Evolutionary conservation across 331 rosid genomes (phyloP), one percentile per base, ranked within the genome.

Genomic region (Quercus lobata): DNA sequence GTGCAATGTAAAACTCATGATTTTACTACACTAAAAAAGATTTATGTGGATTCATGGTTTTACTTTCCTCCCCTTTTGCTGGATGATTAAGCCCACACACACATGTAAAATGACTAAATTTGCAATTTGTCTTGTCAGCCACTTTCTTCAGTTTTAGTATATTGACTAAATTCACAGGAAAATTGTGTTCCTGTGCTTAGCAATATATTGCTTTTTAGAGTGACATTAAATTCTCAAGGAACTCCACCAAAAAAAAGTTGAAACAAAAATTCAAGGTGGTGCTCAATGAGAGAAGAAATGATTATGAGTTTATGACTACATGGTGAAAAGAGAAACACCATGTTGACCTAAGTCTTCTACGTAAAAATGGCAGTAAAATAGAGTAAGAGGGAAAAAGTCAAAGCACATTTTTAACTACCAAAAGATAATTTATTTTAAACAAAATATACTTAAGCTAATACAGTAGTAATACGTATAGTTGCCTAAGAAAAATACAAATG

Each of bases 81-180:
- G 71, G 86, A 37, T 49, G 75, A 73, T 81, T 83, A 83, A 81
- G 79, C 84, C 80, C 82, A 62, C 83, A 72, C 82, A 81, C 82
- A 81, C 69, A 75, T 78, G 78, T 75, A 57, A 53, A 73, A 75
- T 74, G 73, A 57, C 72, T 83, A 69, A 35, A 78, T 12, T 56
- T 54, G 68, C 65, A 25, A 49, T 14, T 49, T 49, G 17, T 11
- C 17, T 49, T 49, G 55, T 49, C 55, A 49, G 55, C 55, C 55
- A 49, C 18, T 49, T 49, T 14, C 55, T 11, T 49, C 55, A 49
- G 5, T 49, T 49, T 49, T 22, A 53, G 60, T 57, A 58, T 21
- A 74, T 37, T 69, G 49, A 74, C 55, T 62, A 41, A 55, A 81
- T 74, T 46, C 69, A 57, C 65, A 65, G 49, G 49, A 41, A 41